These are phyloP conservation scores for Tricholoma matsutake DNA, from an alignment of 768 basidiomycete species.

Conservation along the genomic window DNA sequence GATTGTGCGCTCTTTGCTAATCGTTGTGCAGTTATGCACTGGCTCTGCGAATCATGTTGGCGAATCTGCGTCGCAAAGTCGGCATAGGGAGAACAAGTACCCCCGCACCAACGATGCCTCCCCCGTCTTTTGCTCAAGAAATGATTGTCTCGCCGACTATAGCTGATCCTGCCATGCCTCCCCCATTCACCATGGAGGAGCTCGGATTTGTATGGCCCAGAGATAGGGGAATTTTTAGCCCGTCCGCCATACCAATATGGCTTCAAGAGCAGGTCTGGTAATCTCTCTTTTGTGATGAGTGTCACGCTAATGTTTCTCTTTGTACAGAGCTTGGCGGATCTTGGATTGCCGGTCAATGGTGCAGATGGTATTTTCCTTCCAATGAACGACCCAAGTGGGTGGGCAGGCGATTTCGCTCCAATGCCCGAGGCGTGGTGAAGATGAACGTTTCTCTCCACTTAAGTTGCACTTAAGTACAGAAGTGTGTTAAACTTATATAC, in stretches of 20 bases:
- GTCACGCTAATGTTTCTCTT: constrained; percentile 2
- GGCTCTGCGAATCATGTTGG: constrained; percentile 90
- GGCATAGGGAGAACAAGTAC: constrained; percentile 56
- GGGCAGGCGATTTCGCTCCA: constrained; percentile 70
- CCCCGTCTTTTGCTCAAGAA: constrained; percentile 50
- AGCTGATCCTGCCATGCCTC: constrained; percentile 49
- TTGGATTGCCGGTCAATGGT: constrained; percentile 89
- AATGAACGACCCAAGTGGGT: constrained; percentile 65
- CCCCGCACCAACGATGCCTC: constrained; percentile 49
- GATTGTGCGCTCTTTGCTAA: not conserved
- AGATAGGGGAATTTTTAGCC: constrained; percentile 66
- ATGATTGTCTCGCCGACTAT: constrained; percentile 60
- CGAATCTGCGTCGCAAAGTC: constrained; percentile 86
- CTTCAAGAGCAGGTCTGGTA: constrained; percentile 80
- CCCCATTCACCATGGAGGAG: constrained; percentile 82
- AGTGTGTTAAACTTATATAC: too few species aligned
- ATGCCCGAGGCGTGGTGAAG: constrained; percentile 85
- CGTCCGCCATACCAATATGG: constrained; percentile 85
- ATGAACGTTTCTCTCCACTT: too few species aligned
- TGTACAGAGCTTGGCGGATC: constrained; percentile 76
- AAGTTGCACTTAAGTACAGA: too few species aligned
- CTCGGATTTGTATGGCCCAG: constrained; percentile 75
- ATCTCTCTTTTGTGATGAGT: not conserved
- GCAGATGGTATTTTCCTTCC: constrained; percentile 88
- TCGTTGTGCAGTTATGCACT: constrained; percentile 68